Evolutionary conservation across 2,329 filamentous ascomycete species (phyloP).

Genomic region (Paecilomyces sp.): DNA sequence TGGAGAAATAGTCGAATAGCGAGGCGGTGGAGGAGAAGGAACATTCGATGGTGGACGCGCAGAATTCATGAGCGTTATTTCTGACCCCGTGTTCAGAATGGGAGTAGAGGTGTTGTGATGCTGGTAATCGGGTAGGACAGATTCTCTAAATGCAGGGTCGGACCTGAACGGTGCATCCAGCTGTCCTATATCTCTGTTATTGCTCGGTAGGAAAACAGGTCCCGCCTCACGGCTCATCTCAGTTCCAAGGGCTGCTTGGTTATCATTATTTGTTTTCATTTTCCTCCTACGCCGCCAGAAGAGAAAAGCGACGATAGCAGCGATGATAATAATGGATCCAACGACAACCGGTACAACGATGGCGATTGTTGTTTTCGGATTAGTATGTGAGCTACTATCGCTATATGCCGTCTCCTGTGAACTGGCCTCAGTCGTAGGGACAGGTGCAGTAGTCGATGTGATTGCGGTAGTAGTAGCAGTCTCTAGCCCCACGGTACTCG

Average conservation of each 20-base stretch:
- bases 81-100: not conserved
- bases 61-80: not conserved
- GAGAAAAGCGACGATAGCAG: constrained; percentile 18
- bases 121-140: not conserved
- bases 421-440: not conserved
- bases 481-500: not conserved
- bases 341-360: not conserved
- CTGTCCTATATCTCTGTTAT: not conserved
- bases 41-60: not conserved
- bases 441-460: not conserved
- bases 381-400: not conserved
- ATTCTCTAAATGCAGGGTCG: not conserved
- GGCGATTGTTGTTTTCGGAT: not conserved
- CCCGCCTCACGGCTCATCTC: not conserved
- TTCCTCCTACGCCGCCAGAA: not conserved
- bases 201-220: not conserved
- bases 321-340: constrained; percentile 7
- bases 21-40: not conserved
- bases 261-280: not conserved
- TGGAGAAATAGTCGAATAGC: not conserved
- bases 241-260: not conserved
- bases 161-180: not conserved
- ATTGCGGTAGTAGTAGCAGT: not conserved
- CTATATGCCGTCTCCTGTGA: not conserved
- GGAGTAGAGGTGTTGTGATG: not conserved